Base-by-base conservation (phyloP, 352 stramenopile species). In the Phytophthora hibernalis region DNA sequence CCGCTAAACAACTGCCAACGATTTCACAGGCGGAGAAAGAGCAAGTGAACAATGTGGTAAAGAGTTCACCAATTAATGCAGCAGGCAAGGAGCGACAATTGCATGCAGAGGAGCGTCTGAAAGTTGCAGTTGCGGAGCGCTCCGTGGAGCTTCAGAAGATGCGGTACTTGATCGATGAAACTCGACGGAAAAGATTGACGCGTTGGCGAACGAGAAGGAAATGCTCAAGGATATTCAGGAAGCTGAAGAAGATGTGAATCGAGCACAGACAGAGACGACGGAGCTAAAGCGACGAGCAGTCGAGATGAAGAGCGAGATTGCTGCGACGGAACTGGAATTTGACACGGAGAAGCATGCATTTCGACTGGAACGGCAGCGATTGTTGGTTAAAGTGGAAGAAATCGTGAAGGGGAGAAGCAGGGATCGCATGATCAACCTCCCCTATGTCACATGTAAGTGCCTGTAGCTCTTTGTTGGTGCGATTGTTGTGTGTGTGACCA, bases 81-180 rank as follows among this genome's bases (percentile, higher is more conserved):
- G 22, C 30, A 15, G 22, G 40, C 20, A 61, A 18, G 6, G 56
- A 85, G 74, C 70, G 83, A 69, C 60, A 72, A 33, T 88, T 92
- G 31, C 80, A 96, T 45, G 86, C 94, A 22, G 90, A 97, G 38
- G 87, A 96, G 42, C 79, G 92, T 0, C 54, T 88, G 30, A 86
- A 86, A 53, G 54, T 67, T 18, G 62, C 78, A 22, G 15, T 80
- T 21, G 84, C 63, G 11, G 68, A 85, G 59, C 67, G 77, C 68
- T 61, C 80, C 61, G 68, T 72, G 35, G 70, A 85, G 70, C 63
- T 97, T 74, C 77, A 85, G 21, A 80, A 74, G 21, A 55, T 89
- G 28, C 74, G 75, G 10, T 55, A 68, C 4, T 61, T 74, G 37
- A 87, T 88, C 22, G 82, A 88, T 49, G 72, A 81, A 45, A 70